Evolutionary conservation across 164 flowering plant species (phyloP).

Genomic region (Aristolochia fimbriata): DNA sequence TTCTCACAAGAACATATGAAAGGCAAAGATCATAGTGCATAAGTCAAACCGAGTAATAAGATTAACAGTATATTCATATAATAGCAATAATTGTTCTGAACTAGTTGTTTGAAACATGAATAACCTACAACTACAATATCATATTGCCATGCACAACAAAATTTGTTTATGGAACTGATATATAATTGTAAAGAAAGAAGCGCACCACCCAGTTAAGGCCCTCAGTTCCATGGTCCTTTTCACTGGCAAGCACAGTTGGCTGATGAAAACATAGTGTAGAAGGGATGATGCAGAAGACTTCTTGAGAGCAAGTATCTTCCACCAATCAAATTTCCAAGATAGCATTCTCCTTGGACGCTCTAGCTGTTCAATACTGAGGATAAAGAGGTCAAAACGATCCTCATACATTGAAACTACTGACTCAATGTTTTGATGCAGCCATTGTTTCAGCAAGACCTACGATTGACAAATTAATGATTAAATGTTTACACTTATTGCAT

Average conservation of each 20-base stretch:
- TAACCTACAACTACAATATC: no score
- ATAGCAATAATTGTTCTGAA: no score
- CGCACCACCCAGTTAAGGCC: slow-evolving; percentile 77
- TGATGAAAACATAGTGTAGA: slow-evolving; percentile 29
- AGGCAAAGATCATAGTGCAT: no score
- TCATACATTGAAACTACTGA: slow-evolving; percentile 83
- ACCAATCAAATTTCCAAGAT: slow-evolving; percentile 38
- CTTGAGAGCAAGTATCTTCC: slow-evolving; percentile 39
- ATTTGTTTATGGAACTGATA: neutral
- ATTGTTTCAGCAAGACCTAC: slow-evolving; percentile 69
- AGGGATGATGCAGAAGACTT: slow-evolving; percentile 20
- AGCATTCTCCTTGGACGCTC: slow-evolving; percentile 21
- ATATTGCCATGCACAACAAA: neutral
- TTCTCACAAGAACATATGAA: no score
- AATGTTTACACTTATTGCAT: neutral
- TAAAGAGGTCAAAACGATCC: slow-evolving; percentile 74
- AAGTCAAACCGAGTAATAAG: no score
- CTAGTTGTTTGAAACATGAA: no score
- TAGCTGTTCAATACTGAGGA: slow-evolving; percentile 30
- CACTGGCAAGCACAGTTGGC: slow-evolving; percentile 47
- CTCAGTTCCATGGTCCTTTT: slow-evolving; percentile 82
- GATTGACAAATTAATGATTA: slow-evolving; percentile 4
- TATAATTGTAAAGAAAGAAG: slow-evolving; percentile 1
- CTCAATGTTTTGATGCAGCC: slow-evolving; percentile 82
- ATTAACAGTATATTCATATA: no score